A percentile compares a stretch with the other conserved stretches of the same genome.
These are phyloP conservation scores for Strobilomyces confusus DNA, from an alignment of 768 basidiomycete species.

Conservation along the genomic window DNA sequence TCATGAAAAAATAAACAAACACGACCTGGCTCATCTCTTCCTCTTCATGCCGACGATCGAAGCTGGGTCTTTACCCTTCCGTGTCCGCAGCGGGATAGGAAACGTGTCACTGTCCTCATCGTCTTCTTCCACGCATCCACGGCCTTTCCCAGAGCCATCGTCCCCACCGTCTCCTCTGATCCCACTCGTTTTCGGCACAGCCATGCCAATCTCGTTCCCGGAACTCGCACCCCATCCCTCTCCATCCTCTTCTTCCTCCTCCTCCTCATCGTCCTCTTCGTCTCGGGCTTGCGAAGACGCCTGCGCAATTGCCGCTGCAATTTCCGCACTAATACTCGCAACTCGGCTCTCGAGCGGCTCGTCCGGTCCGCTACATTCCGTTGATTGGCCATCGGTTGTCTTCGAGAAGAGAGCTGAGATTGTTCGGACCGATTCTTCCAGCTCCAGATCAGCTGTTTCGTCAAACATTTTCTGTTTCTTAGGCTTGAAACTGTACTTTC, in stretches of 20 bases:
- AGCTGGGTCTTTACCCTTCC: conserved; percentile 56
- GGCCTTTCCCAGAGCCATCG: conserved; percentile 11
- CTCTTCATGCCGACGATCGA: conserved; percentile 53
- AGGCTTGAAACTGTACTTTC: conserved; percentile 76
- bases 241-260: conserved; percentile 38
- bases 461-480: conserved; percentile 55
- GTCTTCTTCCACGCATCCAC: conserved; percentile 44
- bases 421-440: conserved; percentile 72
- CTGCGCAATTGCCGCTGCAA: conserved; percentile 76
- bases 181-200: conserved; percentile 57
- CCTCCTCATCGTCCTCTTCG: conserved; percentile 47
- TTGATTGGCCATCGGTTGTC: conserved; percentile 35
- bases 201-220: conserved; percentile 46
- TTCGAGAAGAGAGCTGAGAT: conserved; percentile 66
- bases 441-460: conserved; percentile 53
- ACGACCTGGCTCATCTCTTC: conserved; percentile 49
- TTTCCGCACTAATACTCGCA: conserved; percentile 76
- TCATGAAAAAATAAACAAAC: conserved; percentile 1
- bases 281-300: conserved; percentile 60
- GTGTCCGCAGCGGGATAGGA: conserved; percentile 64
- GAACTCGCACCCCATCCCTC: conserved; percentile 41
- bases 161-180: conserved; percentile 43
- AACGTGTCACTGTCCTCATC: conserved; percentile 71
- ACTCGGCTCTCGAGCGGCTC: conserved; percentile 57
- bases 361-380: conserved; percentile 33